A percentile compares a stretch with the other conserved stretches of the same genome.
Conservation (phyloP, 202 grass and related monocot species). For the Schoenoplectus triqueter region DNA sequence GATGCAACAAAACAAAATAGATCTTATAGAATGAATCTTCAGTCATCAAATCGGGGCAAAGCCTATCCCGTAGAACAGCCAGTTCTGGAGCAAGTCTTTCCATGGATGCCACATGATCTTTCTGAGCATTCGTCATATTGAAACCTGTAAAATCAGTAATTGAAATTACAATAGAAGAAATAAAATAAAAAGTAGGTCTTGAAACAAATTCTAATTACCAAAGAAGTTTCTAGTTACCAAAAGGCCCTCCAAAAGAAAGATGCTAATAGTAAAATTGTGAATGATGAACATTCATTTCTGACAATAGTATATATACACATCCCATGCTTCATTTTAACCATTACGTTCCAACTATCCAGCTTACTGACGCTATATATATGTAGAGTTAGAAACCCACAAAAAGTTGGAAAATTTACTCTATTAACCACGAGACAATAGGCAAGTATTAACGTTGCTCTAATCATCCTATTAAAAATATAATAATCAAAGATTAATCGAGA, state of each 20-base stretch:
- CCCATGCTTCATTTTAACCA: not conserved
- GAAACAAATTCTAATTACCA: not conserved
- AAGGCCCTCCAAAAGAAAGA: not conserved
- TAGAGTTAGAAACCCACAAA: too few species aligned
- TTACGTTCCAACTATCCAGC: conserved; percentile 3
- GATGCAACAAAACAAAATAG: conserved; percentile 82
- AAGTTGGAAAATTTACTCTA: not conserved
- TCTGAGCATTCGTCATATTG: conserved; percentile 68
- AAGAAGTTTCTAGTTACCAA: not conserved
- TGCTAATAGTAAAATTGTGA: not conserved
- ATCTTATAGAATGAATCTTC: conserved; percentile 87
- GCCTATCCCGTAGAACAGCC: conserved; percentile 56
- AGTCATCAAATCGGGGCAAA: conserved; percentile 81
- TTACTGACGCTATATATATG: not conserved
- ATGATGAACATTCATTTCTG: too few species aligned
- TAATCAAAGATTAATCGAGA: not conserved
- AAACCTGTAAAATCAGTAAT: conserved; percentile 59
- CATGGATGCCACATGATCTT: conserved; percentile 67
- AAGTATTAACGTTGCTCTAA: not conserved
- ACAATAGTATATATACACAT: not conserved
- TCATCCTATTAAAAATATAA: not conserved
- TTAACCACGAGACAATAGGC: not conserved
- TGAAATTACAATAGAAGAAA: too few species aligned
- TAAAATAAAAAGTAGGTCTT: too few species aligned
- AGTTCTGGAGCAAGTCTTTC: conserved; percentile 72